A percentile compares a stretch with the other conserved stretches of the same genome.
Conservation (phyloP, 345 rosid genomes). For the Citrus sp. region DNA sequence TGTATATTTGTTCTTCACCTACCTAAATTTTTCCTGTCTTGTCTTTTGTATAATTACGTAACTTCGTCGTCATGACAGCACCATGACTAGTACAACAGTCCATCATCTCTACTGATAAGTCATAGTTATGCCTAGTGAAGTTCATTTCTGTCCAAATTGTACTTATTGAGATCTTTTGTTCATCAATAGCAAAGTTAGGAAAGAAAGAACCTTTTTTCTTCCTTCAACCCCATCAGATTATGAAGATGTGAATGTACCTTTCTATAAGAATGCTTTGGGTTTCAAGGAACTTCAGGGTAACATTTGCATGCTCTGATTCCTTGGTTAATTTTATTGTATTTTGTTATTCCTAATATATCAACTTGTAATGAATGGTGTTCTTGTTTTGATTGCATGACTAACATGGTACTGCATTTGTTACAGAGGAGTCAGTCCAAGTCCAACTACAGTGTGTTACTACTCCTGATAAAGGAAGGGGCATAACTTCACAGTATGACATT, state of each 20-base stretch:
- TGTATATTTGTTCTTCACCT: background rate
- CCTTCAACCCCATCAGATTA: background rate
- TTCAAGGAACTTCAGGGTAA: background rate
- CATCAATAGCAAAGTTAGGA: background rate
- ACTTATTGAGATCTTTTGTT: background rate
- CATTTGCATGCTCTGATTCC: background rate
- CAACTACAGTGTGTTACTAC: constrained; percentile 45
- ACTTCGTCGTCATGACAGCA: background rate
- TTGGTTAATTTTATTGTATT: constrained; percentile 6
- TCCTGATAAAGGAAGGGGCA: constrained; percentile 73
- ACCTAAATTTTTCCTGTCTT: background rate
- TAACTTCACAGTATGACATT: constrained; percentile 56
- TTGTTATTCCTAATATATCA: background rate
- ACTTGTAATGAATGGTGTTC: background rate
- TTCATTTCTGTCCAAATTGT: background rate
- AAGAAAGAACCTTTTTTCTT: background rate
- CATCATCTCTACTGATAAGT: background rate
- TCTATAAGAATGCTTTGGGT: background rate
- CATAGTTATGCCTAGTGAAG: background rate
- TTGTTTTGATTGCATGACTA: background rate
- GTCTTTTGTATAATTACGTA: background rate
- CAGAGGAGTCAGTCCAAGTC: constrained; percentile 43
- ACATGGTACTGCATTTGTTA: constrained; percentile 15
- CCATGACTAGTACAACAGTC: background rate
- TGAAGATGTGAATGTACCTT: background rate